Conservation (phyloP, 352 stramenopile species). For the Phytopythium delawarense region DNA sequence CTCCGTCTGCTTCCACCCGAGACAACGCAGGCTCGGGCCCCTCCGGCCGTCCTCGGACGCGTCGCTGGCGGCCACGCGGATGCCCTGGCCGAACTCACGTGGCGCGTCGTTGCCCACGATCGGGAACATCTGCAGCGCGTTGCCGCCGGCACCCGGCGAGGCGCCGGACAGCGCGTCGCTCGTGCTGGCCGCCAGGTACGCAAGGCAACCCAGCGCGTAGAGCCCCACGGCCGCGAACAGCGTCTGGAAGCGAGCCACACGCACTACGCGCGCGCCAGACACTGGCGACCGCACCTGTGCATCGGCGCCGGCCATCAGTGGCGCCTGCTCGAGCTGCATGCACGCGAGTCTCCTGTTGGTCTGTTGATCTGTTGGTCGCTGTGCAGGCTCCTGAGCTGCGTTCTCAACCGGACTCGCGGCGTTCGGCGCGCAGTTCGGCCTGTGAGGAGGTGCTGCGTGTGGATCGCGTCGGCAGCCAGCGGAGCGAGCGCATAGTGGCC, state of each 20-base stretch:
- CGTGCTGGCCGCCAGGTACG: slow-evolving; percentile 7
- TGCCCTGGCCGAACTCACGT: neutral
- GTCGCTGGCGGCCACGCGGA: neutral
- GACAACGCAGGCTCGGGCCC: slow-evolving; percentile 24
- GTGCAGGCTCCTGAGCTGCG: neutral
- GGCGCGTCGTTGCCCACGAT: neutral
- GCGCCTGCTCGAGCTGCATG: slow-evolving; percentile 2
- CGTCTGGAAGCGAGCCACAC: slow-evolving; percentile 8
- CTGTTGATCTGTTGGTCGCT: neutral
- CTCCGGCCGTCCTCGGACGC: neutral
- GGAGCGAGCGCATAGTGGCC: neutral
- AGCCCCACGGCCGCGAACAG: slow-evolving; percentile 25
- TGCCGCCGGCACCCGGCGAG: neutral
- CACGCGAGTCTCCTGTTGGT: neutral
- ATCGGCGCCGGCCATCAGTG: neutral
- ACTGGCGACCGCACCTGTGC: neutral
- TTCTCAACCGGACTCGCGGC: neutral
- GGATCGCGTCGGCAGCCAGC: neutral
- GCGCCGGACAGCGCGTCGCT: neutral
- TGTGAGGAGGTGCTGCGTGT: neutral
- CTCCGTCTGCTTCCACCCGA: slow-evolving; percentile 47
- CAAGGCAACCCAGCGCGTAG: slow-evolving; percentile 23
- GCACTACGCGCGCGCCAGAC: neutral
- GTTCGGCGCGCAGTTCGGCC: neutral
- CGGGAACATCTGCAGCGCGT: slow-evolving; percentile 7